These are phyloP conservation scores for Aspergillus caelatus DNA, from an alignment of 2,329 filamentous ascomycete genomes.

Conservation along the genomic window DNA sequence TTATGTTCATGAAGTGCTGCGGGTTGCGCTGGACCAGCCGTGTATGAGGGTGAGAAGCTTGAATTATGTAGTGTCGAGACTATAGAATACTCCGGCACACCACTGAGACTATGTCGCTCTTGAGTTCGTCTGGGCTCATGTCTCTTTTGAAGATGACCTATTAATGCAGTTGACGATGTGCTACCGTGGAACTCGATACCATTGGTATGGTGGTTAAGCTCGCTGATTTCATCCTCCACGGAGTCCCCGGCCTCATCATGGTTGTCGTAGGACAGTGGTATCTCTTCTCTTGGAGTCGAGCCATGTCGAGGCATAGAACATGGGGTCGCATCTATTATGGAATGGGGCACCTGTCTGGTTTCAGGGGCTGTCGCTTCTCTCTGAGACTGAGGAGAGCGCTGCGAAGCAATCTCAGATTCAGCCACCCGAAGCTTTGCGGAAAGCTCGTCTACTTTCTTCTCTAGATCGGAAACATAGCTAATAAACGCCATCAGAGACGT, in stretches of 20 bases:
- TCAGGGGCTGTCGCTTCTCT: constrained; percentile 5
- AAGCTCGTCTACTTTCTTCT: constrained; percentile 37
- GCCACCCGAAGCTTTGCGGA: constrained; percentile 27
- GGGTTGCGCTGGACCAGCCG: constrained; percentile 24
- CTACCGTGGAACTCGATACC: constrained; percentile 54
- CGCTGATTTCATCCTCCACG: constrained; percentile 44
- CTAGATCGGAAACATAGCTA: constrained; percentile 41
- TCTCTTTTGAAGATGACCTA: constrained; percentile 45
- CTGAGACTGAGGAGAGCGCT: constrained; percentile 15
- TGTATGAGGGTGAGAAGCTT: constrained; percentile 41
- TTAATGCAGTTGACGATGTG: constrained; percentile 50
- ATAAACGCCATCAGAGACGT: neutral
- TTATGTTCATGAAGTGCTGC: constrained; percentile 31
- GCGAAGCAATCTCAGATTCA: constrained; percentile 21
- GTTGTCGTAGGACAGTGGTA: constrained; percentile 19
- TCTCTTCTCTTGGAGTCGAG: constrained; percentile 22
- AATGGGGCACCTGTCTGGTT: constrained; percentile 8
- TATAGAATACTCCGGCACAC: constrained; percentile 39
- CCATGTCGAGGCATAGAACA: constrained; percentile 26
- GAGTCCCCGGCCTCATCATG: constrained; percentile 30
- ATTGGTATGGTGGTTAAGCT: constrained; percentile 50
- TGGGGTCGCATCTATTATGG: constrained; percentile 25
- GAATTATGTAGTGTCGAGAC: constrained; percentile 52
- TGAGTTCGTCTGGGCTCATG: constrained; percentile 26
- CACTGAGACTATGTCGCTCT: constrained; percentile 13